Evolutionary conservation across 345 rosid species (phyloP).

Genomic region (Adansonia digitata): DNA sequence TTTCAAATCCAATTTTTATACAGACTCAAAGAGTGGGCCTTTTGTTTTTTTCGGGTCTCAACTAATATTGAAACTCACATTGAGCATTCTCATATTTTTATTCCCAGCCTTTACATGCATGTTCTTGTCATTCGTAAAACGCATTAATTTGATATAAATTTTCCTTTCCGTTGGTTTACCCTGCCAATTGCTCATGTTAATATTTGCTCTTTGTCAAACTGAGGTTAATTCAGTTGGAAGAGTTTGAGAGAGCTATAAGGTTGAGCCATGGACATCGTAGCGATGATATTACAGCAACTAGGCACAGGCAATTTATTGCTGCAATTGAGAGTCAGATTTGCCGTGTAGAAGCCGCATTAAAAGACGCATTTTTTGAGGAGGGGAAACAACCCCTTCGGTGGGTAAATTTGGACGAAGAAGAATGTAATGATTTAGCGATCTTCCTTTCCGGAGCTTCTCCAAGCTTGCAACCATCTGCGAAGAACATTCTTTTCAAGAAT

Average conservation of each 20-base stretch:
- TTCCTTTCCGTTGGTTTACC: background rate
- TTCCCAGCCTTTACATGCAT: background rate
- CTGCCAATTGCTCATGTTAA: background rate
- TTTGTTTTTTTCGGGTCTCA: background rate
- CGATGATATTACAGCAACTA: slow-evolving; percentile 45
- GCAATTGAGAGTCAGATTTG: slow-evolving; percentile 68
- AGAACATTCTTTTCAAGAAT: slow-evolving; percentile 26
- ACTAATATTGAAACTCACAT: background rate
- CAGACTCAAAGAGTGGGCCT: background rate
- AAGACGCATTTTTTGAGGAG: slow-evolving; percentile 43
- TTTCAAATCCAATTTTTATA: background rate
- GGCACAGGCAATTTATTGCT: slow-evolving; percentile 67
- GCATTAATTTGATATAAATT: background rate
- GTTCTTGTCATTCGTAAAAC: background rate
- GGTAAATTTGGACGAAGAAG: slow-evolving; percentile 73
- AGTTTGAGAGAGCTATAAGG: slow-evolving; percentile 73
- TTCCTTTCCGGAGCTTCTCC: slow-evolving; percentile 65
- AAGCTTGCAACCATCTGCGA: slow-evolving; percentile 22
- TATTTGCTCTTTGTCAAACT: slow-evolving; percentile 8
- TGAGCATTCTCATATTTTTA: background rate
- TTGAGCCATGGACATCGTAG: slow-evolving; percentile 49
- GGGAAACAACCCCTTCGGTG: slow-evolving; percentile 67
- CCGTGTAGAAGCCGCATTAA: slow-evolving; percentile 53
- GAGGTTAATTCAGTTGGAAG: slow-evolving; percentile 59
- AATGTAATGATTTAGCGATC: slow-evolving; percentile 73